Conservation (phyloP, 306 rosid genomes). For the Begonia fuchsioides region DNA sequence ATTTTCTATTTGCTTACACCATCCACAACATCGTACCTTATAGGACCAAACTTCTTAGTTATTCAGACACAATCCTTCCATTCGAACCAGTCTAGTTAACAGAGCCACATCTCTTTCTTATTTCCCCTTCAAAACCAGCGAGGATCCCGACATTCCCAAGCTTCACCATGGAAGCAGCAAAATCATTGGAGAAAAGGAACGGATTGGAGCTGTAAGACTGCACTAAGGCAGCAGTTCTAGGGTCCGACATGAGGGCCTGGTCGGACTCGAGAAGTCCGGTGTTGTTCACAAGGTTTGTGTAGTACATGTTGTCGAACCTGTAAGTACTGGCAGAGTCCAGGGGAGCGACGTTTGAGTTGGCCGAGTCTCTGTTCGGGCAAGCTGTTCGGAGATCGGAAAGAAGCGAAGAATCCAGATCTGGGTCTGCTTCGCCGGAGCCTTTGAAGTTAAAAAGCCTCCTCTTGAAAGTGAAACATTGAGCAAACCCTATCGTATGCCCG, state of each 20-base stretch:
- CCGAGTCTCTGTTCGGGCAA: conserved; percentile 33
- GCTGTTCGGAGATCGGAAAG: conserved; percentile 21
- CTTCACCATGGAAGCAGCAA: conserved; percentile 47
- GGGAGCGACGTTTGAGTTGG: conserved; percentile 39
- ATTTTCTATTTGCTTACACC: too few species aligned
- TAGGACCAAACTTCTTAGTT: not conserved
- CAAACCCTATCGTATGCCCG: conserved; percentile 61
- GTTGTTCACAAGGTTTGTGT: conserved; percentile 16
- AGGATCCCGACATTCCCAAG: conserved; percentile 39
- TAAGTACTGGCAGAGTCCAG: conserved; percentile 25
- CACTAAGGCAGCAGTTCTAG: conserved; percentile 23
- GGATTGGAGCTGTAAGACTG: conserved; percentile 23
- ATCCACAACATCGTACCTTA: too few species aligned
- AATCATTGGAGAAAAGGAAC: conserved; percentile 29
- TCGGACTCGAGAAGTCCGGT: conserved; percentile 50
- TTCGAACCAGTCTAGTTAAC: conserved; percentile 19
- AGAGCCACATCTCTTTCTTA: conserved; percentile 39
- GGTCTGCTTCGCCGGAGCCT: conserved; percentile 53
- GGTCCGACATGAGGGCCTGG: conserved; percentile 29
- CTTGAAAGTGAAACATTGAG: conserved; percentile 50
- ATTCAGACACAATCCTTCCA: not conserved
- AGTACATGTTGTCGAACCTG: conserved; percentile 43
- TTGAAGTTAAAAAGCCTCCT: conserved; percentile 40
- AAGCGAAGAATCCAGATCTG: conserved; percentile 20
- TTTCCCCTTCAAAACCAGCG: conserved; percentile 37